Evolutionary conservation across 768 basidiomycete genomes (phyloP).

Genomic region (Suillus tomentosus): DNA sequence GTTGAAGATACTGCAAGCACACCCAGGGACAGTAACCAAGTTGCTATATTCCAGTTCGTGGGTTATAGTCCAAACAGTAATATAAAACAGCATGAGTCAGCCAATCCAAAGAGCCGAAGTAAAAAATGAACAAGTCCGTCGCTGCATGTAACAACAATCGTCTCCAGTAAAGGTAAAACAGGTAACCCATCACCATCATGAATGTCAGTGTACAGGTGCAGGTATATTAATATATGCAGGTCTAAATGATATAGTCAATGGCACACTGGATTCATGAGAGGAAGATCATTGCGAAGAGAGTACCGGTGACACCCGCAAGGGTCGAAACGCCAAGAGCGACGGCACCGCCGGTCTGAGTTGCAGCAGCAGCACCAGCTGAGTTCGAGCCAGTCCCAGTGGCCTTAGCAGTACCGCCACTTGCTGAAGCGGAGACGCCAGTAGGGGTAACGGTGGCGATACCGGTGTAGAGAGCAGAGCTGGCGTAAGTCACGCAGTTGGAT

Average conservation of each 20-base stretch:
- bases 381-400: conserved; percentile 17
- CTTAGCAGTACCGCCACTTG: background rate
- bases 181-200: conserved; percentile 1
- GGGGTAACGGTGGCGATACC: conserved; percentile 19
- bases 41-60: background rate
- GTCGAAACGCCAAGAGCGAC: conserved; percentile 33
- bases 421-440: background rate
- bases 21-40: background rate
- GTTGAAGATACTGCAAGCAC: background rate
- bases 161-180: background rate
- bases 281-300: conserved; percentile 39
- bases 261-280: conserved; percentile 32
- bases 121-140: conserved; percentile 5
- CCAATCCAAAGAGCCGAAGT: background rate
- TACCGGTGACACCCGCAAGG: conserved; percentile 36
- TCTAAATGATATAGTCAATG: background rate
- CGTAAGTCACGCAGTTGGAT: conserved; percentile 45
- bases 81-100: background rate
- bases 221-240: conserved; percentile 6
- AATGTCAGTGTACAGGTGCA: background rate
- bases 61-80: background rate
- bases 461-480: conserved; percentile 40
- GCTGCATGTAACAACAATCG: background rate
- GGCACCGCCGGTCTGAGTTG: conserved; percentile 25
- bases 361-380: conserved; percentile 17